Evolutionary conservation across 176 grass and related monocot genomes (phyloP).

Genomic region (Lolium multiflorum): DNA sequence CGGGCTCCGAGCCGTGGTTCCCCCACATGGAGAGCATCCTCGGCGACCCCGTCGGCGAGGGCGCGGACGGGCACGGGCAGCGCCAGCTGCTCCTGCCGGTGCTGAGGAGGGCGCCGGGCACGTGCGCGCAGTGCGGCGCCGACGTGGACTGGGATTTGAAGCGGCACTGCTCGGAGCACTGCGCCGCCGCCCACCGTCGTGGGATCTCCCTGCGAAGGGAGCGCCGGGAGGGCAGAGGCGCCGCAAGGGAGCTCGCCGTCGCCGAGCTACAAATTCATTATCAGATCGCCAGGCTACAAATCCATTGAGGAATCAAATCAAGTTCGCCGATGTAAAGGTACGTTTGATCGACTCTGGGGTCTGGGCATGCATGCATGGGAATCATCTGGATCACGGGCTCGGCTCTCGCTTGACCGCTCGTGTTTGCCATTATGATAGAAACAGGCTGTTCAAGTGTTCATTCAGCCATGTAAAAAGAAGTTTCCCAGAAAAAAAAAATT

Average conservation of each 20-base stretch:
- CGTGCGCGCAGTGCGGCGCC: not conserved
- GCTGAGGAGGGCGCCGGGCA: not conserved
- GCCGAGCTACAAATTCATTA: not conserved
- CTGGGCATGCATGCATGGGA: too few relatives aligned
- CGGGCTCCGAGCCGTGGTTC: constrained; percentile 25
- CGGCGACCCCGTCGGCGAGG: not conserved
- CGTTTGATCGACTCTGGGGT: too few relatives aligned
- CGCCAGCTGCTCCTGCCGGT: not conserved
- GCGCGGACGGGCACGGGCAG: not conserved
- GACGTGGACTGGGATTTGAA: not conserved
- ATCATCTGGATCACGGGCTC: too few relatives aligned
- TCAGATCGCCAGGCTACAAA: not conserved
- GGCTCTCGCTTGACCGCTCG: too few relatives aligned
- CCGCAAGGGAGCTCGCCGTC: not conserved
- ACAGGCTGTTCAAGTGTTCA: not conserved
- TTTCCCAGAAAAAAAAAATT: too few relatives aligned
- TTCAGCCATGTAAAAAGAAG: not conserved
- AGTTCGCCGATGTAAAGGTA: too few relatives aligned
- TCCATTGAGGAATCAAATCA: not conserved
- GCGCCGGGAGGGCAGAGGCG: not conserved
- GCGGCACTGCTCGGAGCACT: not conserved
- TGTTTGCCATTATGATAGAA: not conserved
- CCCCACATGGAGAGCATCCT: not conserved
- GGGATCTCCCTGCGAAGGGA: not conserved
- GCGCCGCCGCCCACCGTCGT: not conserved